Conservation (phyloP, 2,329 filamentous ascomycete species). For the Fusarium multiceps region DNA sequence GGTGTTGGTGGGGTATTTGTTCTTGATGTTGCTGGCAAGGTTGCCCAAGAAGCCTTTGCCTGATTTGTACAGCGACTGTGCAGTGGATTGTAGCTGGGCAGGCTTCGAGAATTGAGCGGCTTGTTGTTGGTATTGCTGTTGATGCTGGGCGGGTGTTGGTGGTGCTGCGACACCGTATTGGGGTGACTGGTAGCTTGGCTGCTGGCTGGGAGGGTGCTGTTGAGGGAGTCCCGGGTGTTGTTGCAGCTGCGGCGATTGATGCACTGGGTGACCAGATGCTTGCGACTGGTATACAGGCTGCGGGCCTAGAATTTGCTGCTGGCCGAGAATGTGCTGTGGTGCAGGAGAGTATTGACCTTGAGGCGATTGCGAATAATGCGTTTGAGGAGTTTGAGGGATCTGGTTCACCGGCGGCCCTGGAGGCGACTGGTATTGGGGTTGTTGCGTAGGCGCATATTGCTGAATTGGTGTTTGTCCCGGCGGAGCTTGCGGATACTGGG, state of each 20-base stretch:
- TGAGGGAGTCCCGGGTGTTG: neutral
- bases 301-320: neutral
- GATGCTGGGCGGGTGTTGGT: conserved; percentile 17
- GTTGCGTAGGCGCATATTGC: neutral
- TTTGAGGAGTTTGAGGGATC: neutral
- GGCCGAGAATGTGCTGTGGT: too few relatives aligned
- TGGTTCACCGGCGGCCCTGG: neutral
- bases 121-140: conserved; percentile 18
- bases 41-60: conserved; percentile 26
- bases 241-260: neutral
- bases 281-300: conserved; percentile 1
- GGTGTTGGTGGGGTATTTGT: conserved; percentile 22
- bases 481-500: neutral
- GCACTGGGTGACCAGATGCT: neutral
- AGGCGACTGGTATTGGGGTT: neutral
- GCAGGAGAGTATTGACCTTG: neutral
- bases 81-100: conserved; percentile 5
- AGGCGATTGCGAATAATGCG: neutral
- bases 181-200: neutral
- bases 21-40: conserved; percentile 31
- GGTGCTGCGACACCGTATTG: conserved; percentile 19
- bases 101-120: conserved; percentile 22
- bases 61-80: conserved; percentile 18
- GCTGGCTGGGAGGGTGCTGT: neutral
- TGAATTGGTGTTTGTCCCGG: neutral